These are phyloP conservation scores for Verticillium nonalfalfae DNA, from an alignment of 2,329 filamentous ascomycete genomes.

Conservation along the genomic window DNA sequence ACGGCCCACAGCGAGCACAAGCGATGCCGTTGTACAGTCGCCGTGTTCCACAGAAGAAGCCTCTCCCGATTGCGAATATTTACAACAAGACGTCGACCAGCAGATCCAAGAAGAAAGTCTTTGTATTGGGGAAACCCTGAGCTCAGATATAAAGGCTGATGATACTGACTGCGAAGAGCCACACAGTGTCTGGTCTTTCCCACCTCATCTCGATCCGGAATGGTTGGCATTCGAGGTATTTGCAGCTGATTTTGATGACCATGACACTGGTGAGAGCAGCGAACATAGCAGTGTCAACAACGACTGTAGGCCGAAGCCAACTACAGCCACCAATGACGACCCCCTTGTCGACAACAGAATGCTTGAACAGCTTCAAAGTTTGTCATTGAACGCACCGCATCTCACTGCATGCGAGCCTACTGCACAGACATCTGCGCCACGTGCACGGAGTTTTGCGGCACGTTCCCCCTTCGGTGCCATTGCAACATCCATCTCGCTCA, in stretches of 20 bases:
- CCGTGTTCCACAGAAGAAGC: slow-evolving; percentile 5
- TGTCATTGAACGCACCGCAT: slow-evolving; percentile 24
- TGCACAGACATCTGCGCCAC: slow-evolving; percentile 6
- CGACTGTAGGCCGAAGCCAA: neutral
- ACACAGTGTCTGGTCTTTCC: slow-evolving; percentile 50
- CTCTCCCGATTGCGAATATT: slow-evolving; percentile 15
- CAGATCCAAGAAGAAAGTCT: slow-evolving; percentile 35
- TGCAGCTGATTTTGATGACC: slow-evolving; percentile 49
- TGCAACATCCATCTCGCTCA: slow-evolving; percentile 59
- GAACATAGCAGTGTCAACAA: neutral
- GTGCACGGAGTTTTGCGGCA: slow-evolving; percentile 24
- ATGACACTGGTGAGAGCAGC: slow-evolving; percentile 19
- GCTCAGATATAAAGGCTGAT: neutral
- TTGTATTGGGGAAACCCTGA: slow-evolving; percentile 1
- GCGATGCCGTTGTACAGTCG: slow-evolving; percentile 22
- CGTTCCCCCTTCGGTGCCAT: slow-evolving; percentile 46
- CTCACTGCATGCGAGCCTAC: slow-evolving; percentile 2
- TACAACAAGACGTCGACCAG: slow-evolving; percentile 38
- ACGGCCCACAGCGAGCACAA: slow-evolving; percentile 43
- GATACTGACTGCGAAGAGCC: neutral
- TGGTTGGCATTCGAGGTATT: slow-evolving; percentile 91
- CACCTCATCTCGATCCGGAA: slow-evolving; percentile 73
- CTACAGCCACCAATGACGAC: too few species aligned
- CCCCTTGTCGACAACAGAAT: slow-evolving; percentile 27
- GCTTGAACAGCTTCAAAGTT: slow-evolving; percentile 31